Evolutionary conservation across 257 asterid species (phyloP), one percentile per base, ranked within the genome.

Genomic region (Forsythia suspensa): DNA sequence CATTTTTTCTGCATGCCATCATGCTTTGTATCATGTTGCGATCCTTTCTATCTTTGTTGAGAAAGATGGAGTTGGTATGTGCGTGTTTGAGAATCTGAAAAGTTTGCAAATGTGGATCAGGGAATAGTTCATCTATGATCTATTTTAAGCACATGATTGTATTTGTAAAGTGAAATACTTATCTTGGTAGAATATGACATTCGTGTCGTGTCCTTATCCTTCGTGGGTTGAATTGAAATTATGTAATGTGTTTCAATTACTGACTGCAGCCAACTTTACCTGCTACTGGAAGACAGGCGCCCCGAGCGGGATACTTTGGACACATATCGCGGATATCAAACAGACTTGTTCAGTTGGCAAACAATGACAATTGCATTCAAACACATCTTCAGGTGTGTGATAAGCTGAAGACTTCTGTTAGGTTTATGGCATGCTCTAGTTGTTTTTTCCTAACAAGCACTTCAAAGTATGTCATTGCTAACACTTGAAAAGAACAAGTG

Each of bases 291-390:
- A 92, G 85, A 84, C 75, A 71, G 75, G 87, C 92, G 43, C 96
- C 96, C 77, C 91, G 94, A 76, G 93, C 92, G 2, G 97, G 98
- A 77, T 91, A 92, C 84, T 84, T 91, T 80, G 97, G 98, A 71
- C 98, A 94, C 86, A 73, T 92, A 72, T 90, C 98, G 7, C 86
- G 97, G 76, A 89, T 94, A 77, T 89, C 97, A 74, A 94, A 94
- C 85, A 94, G 88, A 82, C 87, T 94, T 70, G 82, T 87, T 78
- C 97, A 92, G 86, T 79, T 86, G 86, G 96, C 88, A 73, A 92
- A 85, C 84, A 81, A 40, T 55, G 91, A 90, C 71, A 73, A 51
- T 70, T 77, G 76, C 84, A 82, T 92, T 78, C 95, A 89, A 82
- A 83, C 86, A 65, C 92, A 83, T 86, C 88, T 92, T 79, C 92